Evolutionary conservation across 1,284 basidiomycete genomes (phyloP).

Genomic region (Albatrellus sp.): DNA sequence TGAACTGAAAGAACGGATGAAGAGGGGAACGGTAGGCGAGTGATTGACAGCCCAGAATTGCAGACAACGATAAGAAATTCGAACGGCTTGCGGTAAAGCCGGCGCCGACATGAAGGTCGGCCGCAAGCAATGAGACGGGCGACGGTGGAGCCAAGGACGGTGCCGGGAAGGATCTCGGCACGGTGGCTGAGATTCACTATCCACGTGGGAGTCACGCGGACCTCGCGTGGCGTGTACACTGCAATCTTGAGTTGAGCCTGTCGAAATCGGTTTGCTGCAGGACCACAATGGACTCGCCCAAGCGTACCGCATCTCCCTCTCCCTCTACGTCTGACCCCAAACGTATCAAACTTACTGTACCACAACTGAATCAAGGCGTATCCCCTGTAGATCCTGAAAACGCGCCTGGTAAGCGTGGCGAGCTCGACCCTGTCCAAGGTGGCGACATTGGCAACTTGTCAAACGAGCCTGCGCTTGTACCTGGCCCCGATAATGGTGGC

Average conservation of each 20-base stretch:
- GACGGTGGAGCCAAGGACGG: too few species aligned
- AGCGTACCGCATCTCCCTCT: slow-evolving; percentile 57
- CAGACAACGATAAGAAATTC: slow-evolving; percentile 2
- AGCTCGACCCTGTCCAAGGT: slow-evolving; percentile 61
- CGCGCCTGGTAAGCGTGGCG: slow-evolving; percentile 62
- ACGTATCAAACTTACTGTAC: slow-evolving; percentile 51
- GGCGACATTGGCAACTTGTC: slow-evolving; percentile 64
- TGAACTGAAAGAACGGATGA: slow-evolving; percentile 6
- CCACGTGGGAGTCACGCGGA: neutral
- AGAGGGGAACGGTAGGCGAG: too few species aligned
- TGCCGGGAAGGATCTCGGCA: too few species aligned
- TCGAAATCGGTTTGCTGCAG: neutral
- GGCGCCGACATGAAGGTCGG: slow-evolving; percentile 5
- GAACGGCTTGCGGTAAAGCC: slow-evolving; percentile 5
- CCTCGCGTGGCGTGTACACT: neutral
- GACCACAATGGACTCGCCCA: slow-evolving; percentile 50
- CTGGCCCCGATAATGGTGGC: slow-evolving; percentile 35
- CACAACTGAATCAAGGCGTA: slow-evolving; percentile 49
- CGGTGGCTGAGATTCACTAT: neutral
- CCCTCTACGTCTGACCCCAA: slow-evolving; percentile 46
- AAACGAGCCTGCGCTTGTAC: slow-evolving; percentile 26
- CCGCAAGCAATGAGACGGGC: neutral
- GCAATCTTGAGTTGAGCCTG: too few species aligned
- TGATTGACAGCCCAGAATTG: too few species aligned
- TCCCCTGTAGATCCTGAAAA: slow-evolving; percentile 62